Evolutionary conservation across 2,329 filamentous ascomycete genomes (phyloP).

Genomic region (Ophiostoma novo-ulmi): DNA sequence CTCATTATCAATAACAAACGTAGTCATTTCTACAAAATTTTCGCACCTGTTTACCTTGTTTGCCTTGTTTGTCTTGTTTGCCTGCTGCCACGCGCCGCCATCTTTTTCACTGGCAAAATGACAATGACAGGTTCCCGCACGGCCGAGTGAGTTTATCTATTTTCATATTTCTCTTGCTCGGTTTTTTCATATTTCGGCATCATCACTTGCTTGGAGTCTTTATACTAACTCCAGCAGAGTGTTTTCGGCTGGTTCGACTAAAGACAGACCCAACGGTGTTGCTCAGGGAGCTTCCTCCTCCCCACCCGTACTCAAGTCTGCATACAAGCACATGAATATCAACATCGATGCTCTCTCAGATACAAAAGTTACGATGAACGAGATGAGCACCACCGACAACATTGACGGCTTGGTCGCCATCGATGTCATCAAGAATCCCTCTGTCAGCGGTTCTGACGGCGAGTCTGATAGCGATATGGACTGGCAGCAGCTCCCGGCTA

Average conservation of each 20-base stretch:
- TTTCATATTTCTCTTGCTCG: not conserved
- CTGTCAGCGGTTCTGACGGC: not conserved
- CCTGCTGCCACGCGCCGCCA: not conserved
- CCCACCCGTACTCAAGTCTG: not conserved
- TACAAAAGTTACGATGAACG: not conserved
- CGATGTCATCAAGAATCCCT: not conserved
- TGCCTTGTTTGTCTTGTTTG: not conserved
- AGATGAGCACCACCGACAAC: not conserved
- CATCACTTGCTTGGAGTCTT: not conserved
- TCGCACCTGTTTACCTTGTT: not conserved
- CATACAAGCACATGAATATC: conserved; percentile 4
- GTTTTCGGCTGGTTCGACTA: not conserved
- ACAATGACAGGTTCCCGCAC: not conserved
- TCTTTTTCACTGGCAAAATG: not conserved
- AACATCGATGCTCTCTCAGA: not conserved
- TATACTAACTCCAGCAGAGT: not conserved
- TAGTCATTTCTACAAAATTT: not conserved
- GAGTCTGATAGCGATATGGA: not conserved
- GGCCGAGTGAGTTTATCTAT: not conserved
- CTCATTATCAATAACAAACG: not conserved
- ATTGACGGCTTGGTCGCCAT: not conserved
- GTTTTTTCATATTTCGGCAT: not conserved
- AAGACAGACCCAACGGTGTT: not conserved
- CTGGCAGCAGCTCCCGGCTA: not conserved
- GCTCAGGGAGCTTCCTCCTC: not conserved